Percentiles rank a stretch among this genome's conserved stretches.
Evolutionary conservation across 495 filamentous ascomycete species (phyloP).

Genomic region (Viridothelium virens): DNA sequence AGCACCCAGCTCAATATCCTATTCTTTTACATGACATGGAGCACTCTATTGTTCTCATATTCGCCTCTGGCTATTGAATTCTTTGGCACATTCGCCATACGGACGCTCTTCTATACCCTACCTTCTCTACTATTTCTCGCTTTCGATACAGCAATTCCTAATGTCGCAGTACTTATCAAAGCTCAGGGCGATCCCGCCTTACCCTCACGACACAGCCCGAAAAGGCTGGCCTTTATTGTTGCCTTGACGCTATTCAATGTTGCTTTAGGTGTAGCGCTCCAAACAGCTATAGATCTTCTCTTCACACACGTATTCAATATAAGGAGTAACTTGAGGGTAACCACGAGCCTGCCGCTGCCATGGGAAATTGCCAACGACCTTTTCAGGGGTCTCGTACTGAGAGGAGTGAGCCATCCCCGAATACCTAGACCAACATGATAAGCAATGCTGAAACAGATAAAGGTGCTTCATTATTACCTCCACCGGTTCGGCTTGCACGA

Average conservation of each 20-base stretch:
- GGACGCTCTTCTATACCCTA: slow-evolving; percentile 62
- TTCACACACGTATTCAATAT: slow-evolving; percentile 44
- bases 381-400: slow-evolving; percentile 41
- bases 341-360: slow-evolving; percentile 53
- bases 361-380: slow-evolving; percentile 52
- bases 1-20: slow-evolving; percentile 74
- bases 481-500: slow-evolving; percentile 66
- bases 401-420: slow-evolving; percentile 43
- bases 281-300: slow-evolving; percentile 41
- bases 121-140: slow-evolving; percentile 67
- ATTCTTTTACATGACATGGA: slow-evolving; percentile 90
- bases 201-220: slow-evolving; percentile 37
- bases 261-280: slow-evolving; percentile 40
- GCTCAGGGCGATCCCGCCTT: slow-evolving; percentile 56
- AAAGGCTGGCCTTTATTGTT: slow-evolving; percentile 35
- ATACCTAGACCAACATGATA: no score
- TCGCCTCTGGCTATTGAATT: slow-evolving; percentile 69
- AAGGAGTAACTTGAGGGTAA: slow-evolving; percentile 51
- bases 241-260: slow-evolving; percentile 60
- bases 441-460: neutral
- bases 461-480: slow-evolving; percentile 56
- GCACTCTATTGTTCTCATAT: slow-evolving; percentile 70
- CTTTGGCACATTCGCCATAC: slow-evolving; percentile 56
- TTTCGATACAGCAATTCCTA: slow-evolving; percentile 64
- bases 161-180: slow-evolving; percentile 59